A percentile compares a stretch with the other conserved stretches of the same genome.
Conservation (phyloP, 139 green algal genomes). For the Parachlorella kessleri region DNA sequence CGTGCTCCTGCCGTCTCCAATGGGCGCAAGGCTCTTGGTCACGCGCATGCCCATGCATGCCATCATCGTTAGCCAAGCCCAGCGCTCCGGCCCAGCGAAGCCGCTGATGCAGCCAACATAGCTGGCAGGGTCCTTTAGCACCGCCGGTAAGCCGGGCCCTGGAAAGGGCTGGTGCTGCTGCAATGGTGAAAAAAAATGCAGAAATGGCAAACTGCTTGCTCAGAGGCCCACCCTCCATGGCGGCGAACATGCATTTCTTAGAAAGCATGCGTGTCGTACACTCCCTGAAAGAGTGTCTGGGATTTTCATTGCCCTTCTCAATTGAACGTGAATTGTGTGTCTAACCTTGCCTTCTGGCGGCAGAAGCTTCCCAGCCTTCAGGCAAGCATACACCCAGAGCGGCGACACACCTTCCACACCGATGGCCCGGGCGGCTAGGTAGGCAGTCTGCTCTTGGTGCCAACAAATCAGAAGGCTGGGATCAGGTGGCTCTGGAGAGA, state of each 20-base stretch:
- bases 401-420: neutral
- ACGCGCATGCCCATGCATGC: neutral
- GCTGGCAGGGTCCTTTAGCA: neutral
- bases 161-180: neutral
- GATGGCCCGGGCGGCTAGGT: neutral
- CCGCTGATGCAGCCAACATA: neutral
- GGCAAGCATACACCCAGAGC: neutral
- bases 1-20: no score
- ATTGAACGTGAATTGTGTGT: no score
- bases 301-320: neutral
- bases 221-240: neutral
- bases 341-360: neutral
- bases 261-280: no score
- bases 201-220: no score
- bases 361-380: neutral
- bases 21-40: no score
- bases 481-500: neutral
- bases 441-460: neutral
- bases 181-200: no score
- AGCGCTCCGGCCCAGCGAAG: neutral
- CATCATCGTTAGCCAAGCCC: neutral
- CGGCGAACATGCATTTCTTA: neutral
- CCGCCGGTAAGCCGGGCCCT: neutral
- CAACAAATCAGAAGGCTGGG: neutral
- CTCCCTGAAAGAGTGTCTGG: neutral